phyloP scores from a whole-genome alignment of 2,329 filamentous ascomycete genomes.

The Xylaria arbuscula region DNA sequence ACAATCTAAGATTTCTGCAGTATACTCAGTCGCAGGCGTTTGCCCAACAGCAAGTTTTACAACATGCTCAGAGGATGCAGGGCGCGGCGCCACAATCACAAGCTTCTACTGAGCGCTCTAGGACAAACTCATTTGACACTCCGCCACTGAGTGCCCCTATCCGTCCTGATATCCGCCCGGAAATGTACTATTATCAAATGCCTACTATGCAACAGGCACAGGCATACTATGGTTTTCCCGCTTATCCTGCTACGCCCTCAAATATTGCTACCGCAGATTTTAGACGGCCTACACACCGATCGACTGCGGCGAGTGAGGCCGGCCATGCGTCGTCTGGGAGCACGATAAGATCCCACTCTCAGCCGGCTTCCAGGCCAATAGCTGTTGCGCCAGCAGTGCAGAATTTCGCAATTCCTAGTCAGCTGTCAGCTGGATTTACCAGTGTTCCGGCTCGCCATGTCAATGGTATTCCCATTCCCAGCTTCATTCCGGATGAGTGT shows the following conservation, averaged over 20 bases:
- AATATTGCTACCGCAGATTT: constrained; percentile 61
- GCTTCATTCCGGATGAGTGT: constrained; percentile 66
- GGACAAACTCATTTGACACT: constrained; percentile 73
- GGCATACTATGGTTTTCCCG: constrained; percentile 62
- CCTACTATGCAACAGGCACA: constrained; percentile 53
- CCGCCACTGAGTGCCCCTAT: constrained; percentile 69
- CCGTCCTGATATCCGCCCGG: constrained; percentile 65
- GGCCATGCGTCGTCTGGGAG: constrained; percentile 61
- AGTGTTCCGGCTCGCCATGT: constrained; percentile 54
- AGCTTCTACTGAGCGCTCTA: constrained; percentile 61
- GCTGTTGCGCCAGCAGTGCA: constrained; percentile 49
- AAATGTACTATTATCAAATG: constrained; percentile 65
- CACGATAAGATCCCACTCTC: constrained; percentile 73
- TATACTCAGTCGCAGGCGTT: constrained; percentile 60
- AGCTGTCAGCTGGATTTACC: constrained; percentile 53
- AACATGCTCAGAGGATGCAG: constrained; percentile 59
- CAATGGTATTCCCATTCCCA: constrained; percentile 65
- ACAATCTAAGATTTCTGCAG: constrained; percentile 58
- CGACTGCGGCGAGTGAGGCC: constrained; percentile 61
- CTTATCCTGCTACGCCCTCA: constrained; percentile 68
- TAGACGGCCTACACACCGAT: constrained; percentile 67
- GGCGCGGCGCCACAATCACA: constrained; percentile 50
- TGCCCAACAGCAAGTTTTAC: constrained; percentile 57
- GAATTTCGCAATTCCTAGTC: constrained; percentile 48
- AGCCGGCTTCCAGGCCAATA: constrained; percentile 66